A percentile compares a stretch with the other conserved stretches of the same genome.
phyloP scores from a whole-genome alignment of 345 rosid species.

The Zanthoxylum bungeanum region DNA sequence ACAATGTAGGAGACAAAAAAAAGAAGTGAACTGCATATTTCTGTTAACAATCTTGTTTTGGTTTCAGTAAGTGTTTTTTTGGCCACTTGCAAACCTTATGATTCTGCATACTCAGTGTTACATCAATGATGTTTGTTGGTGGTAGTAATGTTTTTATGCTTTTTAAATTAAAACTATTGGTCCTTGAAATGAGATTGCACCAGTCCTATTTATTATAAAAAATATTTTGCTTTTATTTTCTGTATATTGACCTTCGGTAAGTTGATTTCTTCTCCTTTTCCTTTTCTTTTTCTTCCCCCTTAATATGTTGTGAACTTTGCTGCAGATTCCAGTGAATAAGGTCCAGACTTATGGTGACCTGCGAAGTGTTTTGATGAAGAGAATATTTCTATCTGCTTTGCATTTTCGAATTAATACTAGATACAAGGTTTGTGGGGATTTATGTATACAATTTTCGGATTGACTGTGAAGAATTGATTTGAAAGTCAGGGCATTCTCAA shows the following conservation, averaged over 20 bases:
- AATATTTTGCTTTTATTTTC: not conserved
- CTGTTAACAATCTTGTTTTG: not conserved
- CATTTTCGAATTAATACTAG: conserved; percentile 97
- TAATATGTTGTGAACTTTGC: conserved; percentile 13
- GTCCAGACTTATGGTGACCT: conserved; percentile 88
- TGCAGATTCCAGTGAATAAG: conserved; percentile 92
- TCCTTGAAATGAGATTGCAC: not conserved
- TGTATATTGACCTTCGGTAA: not conserved
- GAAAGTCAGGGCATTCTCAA: not conserved
- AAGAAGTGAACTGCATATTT: not conserved
- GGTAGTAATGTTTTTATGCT: not conserved
- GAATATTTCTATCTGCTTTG: conserved; percentile 96
- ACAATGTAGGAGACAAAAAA: not conserved
- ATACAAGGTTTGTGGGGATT: conserved; percentile 68
- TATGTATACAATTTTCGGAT: not conserved
- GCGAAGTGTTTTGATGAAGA: conserved; percentile 93
- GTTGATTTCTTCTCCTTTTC: not conserved
- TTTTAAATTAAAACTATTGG: not conserved
- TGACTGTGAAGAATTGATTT: not conserved
- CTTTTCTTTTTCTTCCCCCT: not conserved
- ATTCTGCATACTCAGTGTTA: not conserved
- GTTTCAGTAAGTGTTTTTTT: not conserved
- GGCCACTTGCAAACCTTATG: not conserved
- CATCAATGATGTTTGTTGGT: not conserved
- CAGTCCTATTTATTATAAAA: not conserved